Evolutionary conservation across 768 basidiomycete genomes (phyloP), one percentile per base, ranked within the genome.

Genomic region (Nidularia pulvinata): DNA sequence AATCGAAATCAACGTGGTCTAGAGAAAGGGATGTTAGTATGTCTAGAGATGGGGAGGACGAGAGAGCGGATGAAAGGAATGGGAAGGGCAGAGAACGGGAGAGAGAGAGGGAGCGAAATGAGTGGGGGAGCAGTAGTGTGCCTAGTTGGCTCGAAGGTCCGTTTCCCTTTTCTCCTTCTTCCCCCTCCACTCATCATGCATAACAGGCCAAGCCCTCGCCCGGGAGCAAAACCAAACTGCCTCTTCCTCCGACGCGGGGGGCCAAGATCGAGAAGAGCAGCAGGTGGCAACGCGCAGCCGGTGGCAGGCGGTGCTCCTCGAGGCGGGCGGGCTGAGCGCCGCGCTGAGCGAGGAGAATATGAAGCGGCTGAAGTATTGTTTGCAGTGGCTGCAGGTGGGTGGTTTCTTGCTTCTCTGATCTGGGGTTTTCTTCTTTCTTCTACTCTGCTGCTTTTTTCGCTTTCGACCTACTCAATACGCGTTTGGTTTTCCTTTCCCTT

Each of bases 261-360:
- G n/a, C 16, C 13, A 63, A 4, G 61, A 72, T 33, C 73, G 19
- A 19, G 19, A 19, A 19, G 19, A 79, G 33, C 77, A 77, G 22
- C 81, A 87, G 62, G 83, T 91, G 7, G 83, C 79, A 5, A 82
- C 82, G 47, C 80, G 92, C n/a, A 89, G 89, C 66, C 76, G 89
- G 42, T 93, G 91, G 93, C 92, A 94, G 60, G 82, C 88, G 0
- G 81, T 95, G 30, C 72, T 95, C 39, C 75, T 89, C 22, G 93
- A 95, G 69, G 93, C 92, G 2, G 92, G 93, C 11, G 93, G 93
- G 0, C 76, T 96, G 34, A 83, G 92, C 53, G 92, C 91, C 0
- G 93, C 94, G 6, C 76, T 95, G 33, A 93, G 92, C 66, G 93
- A 95, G 57, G 94, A 95, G 68, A 93, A 87, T 62, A 90, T 96